Base-by-base conservation (phyloP, 257 asterid species). In the Euphrasia confusa region DNA sequence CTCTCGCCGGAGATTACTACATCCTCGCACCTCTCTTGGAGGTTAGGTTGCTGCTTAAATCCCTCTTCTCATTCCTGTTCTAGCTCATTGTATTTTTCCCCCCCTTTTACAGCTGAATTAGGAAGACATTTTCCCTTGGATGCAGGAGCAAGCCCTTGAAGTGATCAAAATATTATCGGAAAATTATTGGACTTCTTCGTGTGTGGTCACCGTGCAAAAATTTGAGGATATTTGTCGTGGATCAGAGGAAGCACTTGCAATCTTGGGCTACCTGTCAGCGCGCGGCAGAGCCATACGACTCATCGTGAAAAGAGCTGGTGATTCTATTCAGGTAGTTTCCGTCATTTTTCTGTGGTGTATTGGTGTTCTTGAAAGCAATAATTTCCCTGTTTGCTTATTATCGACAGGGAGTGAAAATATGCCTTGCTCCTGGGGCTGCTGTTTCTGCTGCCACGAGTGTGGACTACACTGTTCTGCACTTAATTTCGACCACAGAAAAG, bases 361-460 rank as follows among this genome's bases (percentile, higher is more conserved):
- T 18, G 13, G 68, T 57, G n/a, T 61, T 48, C 54, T 35, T 52
- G 61, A 47, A 40, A 53, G 44, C 49, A 48, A 40, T 68, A 2
- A 0, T 32, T 48, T 60, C n/a, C 28, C 10, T 49, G 33, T 32
- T 10, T 8, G 14, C 37, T 66, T 69, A 10, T 67, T 65, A 49
- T 67, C 61, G 26, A 48, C 82, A 85, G 95, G 97, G 97, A 66
- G 88, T 90, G 67, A 90, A 87, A 79, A 74, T 90, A 44, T 80
- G 82, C 71, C 87, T 90, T 72, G 75, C 82, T 50, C 65, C 79
- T 45, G 85, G 77, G 64, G 88, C 82, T 53, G 88, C 82, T 53
- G 77, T 76, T 67, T 71, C 83, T 62, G 66, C 63, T 33, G 76
- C 77, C 75, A 74, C 89, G 45, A 78, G 76, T 71, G 53, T 71